These are phyloP conservation scores for Lentinula aciculospora DNA, from an alignment of 768 basidiomycete genomes.

Conservation along the genomic window DNA sequence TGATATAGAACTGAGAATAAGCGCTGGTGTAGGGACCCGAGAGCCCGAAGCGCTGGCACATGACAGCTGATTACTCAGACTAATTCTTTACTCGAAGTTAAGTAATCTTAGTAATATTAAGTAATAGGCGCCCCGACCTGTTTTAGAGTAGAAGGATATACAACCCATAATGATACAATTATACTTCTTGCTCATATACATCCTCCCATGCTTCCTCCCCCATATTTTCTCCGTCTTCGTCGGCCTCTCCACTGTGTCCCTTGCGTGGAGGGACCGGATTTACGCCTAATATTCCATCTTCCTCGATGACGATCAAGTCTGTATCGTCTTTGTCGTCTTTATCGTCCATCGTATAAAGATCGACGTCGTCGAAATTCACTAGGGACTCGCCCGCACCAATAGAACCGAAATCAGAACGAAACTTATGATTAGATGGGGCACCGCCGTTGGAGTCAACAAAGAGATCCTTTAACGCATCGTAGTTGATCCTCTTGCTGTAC, in stretches of 20 bases:
- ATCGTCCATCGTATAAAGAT: constrained; percentile 16
- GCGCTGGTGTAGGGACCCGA: too few relatives aligned
- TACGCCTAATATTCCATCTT: constrained; percentile 28
- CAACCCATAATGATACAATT: too few relatives aligned
- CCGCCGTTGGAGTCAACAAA: constrained; percentile 43
- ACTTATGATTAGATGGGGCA: neutral
- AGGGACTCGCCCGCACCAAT: neutral
- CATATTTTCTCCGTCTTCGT: constrained; percentile 44
- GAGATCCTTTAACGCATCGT: constrained; percentile 79
- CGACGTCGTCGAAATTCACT: constrained; percentile 1
- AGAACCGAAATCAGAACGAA: neutral
- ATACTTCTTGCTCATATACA: constrained; percentile 74
- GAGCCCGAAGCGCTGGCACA: too few relatives aligned
- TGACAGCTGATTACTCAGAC: too few relatives aligned
- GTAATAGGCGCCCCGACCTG: too few relatives aligned
- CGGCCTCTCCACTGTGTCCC: constrained; percentile 35
- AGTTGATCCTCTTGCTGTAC: constrained; percentile 93
- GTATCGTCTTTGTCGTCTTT: constrained; percentile 41
- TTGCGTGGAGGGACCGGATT: constrained; percentile 14
- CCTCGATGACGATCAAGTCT: constrained; percentile 36
- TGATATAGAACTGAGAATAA: too few relatives aligned
- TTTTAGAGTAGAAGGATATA: too few relatives aligned
- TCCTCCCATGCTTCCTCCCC: constrained; percentile 39
- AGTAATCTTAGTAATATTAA: too few relatives aligned
- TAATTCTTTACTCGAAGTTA: too few relatives aligned